phyloP scores from a whole-genome alignment of 768 basidiomycete genomes.

The Macrolepiota albuminosa region DNA sequence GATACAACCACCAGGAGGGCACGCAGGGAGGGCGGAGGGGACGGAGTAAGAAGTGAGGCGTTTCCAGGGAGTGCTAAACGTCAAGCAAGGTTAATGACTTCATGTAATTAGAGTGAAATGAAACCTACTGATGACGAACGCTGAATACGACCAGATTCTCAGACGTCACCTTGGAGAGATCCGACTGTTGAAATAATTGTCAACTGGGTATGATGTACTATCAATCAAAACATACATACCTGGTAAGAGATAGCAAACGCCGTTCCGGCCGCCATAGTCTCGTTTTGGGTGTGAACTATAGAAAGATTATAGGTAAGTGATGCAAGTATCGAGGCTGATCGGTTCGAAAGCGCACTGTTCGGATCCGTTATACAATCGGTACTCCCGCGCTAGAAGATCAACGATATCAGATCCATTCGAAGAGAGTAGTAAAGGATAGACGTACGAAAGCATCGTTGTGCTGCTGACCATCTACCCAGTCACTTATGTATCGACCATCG shows the following conservation, averaged over 20 bases:
- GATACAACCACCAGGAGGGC: slow-evolving; percentile 46
- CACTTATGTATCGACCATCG: slow-evolving; percentile 29
- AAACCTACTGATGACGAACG: slow-evolving; percentile 41
- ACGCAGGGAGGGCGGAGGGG: slow-evolving; percentile 43
- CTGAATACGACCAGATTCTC: slow-evolving; percentile 49
- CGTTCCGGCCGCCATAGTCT: slow-evolving; percentile 47
- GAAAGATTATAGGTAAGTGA: not conserved
- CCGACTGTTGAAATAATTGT: slow-evolving; percentile 28
- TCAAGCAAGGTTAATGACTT: not conserved
- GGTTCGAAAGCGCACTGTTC: slow-evolving; percentile 33
- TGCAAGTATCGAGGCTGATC: not conserved
- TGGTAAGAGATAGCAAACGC: slow-evolving; percentile 53
- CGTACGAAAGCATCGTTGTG: slow-evolving; percentile 45
- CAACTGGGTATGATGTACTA: not conserved
- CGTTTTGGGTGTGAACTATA: slow-evolving; percentile 49
- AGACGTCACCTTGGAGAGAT: slow-evolving; percentile 39
- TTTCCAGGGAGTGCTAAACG: slow-evolving; percentile 47
- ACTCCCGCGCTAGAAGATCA: slow-evolving; percentile 15
- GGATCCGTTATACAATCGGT: slow-evolving; percentile 43
- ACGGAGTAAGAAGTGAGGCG: slow-evolving; percentile 42
- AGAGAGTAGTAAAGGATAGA: not conserved
- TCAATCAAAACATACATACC: slow-evolving; percentile 19
- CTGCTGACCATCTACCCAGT: slow-evolving; percentile 41
- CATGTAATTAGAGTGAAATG: not conserved
- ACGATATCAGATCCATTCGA: not conserved